Evolutionary conservation across 2,329 filamentous ascomycete species (phyloP).

Genomic region (Trichophaea hybrida): DNA sequence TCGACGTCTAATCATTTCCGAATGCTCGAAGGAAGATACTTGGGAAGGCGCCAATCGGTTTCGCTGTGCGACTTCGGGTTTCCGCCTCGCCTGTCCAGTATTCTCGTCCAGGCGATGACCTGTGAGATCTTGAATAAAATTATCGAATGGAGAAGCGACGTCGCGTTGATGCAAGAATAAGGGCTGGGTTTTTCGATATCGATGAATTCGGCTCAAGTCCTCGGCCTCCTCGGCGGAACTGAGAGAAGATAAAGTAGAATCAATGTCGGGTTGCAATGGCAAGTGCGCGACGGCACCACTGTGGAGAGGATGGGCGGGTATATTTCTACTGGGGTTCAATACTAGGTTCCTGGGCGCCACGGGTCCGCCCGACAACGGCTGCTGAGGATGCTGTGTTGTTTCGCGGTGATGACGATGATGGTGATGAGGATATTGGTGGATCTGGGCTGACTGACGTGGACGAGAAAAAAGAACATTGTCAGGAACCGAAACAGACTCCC

Average conservation of each 20-base stretch:
- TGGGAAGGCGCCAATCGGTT: not conserved
- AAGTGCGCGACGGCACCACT: not conserved
- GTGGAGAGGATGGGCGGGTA: not conserved
- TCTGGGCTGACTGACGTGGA: not conserved
- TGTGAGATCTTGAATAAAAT: not conserved
- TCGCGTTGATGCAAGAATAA: not conserved
- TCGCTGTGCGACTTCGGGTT: not conserved
- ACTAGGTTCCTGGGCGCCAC: not conserved
- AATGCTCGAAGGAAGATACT: not conserved
- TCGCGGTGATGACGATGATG: not conserved
- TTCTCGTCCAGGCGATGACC: not conserved
- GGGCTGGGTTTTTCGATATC: not conserved
- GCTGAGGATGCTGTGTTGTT: slow-evolving; percentile 1
- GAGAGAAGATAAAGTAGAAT: slow-evolving; percentile 1
- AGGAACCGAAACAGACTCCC: slow-evolving; percentile 3
- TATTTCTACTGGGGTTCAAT: slow-evolving; percentile 3
- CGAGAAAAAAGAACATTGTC: not conserved
- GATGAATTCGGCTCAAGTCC: not conserved
- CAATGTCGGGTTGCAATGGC: not conserved
- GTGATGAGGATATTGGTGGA: not conserved
- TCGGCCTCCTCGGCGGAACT: not conserved
- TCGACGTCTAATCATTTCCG: slow-evolving; percentile 1
- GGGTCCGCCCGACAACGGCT: not conserved
- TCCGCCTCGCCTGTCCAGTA: not conserved
- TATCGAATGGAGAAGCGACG: not conserved